phyloP scores from a whole-genome alignment of 805 yeast genomes.

The Ogataea paradorogensis region DNA sequence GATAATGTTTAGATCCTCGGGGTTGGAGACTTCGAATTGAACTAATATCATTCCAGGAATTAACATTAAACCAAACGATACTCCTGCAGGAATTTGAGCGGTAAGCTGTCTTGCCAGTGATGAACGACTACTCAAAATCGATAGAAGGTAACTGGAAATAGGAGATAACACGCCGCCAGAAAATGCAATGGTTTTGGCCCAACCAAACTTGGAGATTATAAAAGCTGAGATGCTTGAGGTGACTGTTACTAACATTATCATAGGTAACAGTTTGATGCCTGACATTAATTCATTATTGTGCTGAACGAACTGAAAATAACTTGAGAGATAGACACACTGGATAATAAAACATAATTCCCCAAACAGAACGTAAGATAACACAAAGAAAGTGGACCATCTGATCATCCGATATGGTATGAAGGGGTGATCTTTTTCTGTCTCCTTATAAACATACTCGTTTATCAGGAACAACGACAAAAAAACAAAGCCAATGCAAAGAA shows the following conservation, averaged over 20 bases:
- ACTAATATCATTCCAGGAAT: conserved; percentile 44
- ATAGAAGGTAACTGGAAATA: conserved; percentile 44
- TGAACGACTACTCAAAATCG: conserved; percentile 41
- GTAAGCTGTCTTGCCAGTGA: conserved; percentile 40
- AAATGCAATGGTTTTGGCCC: conserved; percentile 41
- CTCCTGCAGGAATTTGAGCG: conserved; percentile 44
- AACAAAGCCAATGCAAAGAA: conserved; percentile 46
- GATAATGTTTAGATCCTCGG: conserved; percentile 46
- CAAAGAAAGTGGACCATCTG: conserved; percentile 24
- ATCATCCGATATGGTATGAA: conserved; percentile 45
- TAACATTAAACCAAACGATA: conserved; percentile 44
- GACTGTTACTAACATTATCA: conserved; percentile 42
- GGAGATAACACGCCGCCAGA: conserved; percentile 39
- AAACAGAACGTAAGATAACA: conserved; percentile 11
- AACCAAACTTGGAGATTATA: conserved; percentile 35
- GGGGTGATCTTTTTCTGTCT: conserved; percentile 32
- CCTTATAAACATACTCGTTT: conserved; percentile 34
- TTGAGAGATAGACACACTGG: conserved; percentile 37
- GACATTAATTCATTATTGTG: conserved; percentile 42
- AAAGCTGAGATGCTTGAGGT: conserved; percentile 41
- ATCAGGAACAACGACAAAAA: conserved; percentile 34
- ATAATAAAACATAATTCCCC: conserved; percentile 44
- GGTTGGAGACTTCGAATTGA: conserved; percentile 46
- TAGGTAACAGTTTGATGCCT: conserved; percentile 46
- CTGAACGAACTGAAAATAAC: conserved; percentile 49